A percentile compares a stretch with the other conserved stretches of the same genome.
phyloP scores from a whole-genome alignment of 768 basidiomycete species.

The Sistotremastrum niveocremeum region DNA sequence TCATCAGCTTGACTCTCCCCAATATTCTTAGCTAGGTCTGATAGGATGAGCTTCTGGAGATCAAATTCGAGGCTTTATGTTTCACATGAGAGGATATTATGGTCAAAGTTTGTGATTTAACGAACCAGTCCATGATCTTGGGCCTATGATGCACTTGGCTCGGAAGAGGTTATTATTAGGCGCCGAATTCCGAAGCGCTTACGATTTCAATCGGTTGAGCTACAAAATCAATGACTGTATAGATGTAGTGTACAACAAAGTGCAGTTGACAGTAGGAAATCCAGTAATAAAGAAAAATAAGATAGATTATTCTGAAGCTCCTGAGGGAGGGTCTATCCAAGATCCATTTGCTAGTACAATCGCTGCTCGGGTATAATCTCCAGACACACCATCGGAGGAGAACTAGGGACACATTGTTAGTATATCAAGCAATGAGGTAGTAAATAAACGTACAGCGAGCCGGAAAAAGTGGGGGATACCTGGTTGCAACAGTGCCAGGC shows the following conservation, averaged over 20 bases:
- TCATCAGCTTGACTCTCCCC: slow-evolving; percentile 28
- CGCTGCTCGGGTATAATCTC: slow-evolving; percentile 74
- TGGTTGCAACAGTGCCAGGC: slow-evolving; percentile 45
- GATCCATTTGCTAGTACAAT: slow-evolving; percentile 69
- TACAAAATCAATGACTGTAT: not conserved
- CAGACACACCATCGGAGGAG: slow-evolving; percentile 18
- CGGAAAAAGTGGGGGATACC: slow-evolving; percentile 66
- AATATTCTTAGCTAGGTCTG: slow-evolving; percentile 54
- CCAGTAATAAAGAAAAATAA: not conserved
- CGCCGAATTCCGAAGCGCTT: not conserved
- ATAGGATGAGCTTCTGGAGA: slow-evolving; percentile 60
- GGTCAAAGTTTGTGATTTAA: not conserved
- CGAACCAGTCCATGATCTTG: slow-evolving; percentile 37
- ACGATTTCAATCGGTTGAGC: too few relatives aligned
- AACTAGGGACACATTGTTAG: slow-evolving; percentile 12
- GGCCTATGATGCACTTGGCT: not conserved
- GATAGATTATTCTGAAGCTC: slow-evolving; percentile 32
- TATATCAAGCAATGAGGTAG: not conserved
- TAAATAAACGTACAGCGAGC: slow-evolving; percentile 45
- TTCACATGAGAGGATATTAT: slow-evolving; percentile 1
- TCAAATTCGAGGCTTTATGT: slow-evolving; percentile 56
- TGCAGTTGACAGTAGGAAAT: not conserved
- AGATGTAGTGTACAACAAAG: not conserved
- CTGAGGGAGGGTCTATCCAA: slow-evolving; percentile 60
- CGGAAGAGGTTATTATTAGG: not conserved